A percentile compares a stretch with the other conserved stretches of the same genome.
phyloP scores from a whole-genome alignment of 176 grass and related monocot genomes.

The Saccharum officinarum region DNA sequence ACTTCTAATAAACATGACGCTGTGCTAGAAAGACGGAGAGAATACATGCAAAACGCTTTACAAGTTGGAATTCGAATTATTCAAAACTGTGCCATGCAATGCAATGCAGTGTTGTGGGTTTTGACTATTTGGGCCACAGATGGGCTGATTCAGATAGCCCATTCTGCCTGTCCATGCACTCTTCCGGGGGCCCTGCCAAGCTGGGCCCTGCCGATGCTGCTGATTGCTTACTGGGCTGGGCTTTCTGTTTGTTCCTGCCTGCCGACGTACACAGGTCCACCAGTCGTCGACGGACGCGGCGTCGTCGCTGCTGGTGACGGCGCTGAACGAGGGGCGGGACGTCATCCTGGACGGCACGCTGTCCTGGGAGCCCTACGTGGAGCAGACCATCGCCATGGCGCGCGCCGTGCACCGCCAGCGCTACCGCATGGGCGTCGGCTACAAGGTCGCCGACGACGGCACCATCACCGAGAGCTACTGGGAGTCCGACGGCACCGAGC shows the following conservation, averaged over 20 bases:
- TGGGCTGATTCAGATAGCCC: neutral
- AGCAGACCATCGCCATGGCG: constrained; percentile 87
- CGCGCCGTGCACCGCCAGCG: constrained; percentile 71
- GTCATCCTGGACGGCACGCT: constrained; percentile 97
- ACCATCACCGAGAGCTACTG: constrained; percentile 73
- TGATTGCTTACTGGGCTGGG: neutral
- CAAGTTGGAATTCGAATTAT: too few relatives aligned
- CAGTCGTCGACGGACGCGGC: constrained; percentile 88
- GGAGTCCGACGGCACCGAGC: constrained; percentile 41
- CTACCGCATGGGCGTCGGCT: constrained; percentile 90
- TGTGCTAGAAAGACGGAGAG: too few relatives aligned
- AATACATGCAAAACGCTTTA: too few relatives aligned
- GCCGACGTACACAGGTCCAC: constrained; percentile 56
- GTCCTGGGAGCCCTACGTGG: constrained; percentile 90
- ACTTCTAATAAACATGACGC: too few relatives aligned
- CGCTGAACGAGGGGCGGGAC: constrained; percentile 89
- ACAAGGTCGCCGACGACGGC: constrained; percentile 71
- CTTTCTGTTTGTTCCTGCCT: neutral
- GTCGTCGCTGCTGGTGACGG: constrained; percentile 88
- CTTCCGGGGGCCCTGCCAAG: too few relatives aligned
- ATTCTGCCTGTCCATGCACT: neutral
- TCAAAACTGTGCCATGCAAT: too few relatives aligned
- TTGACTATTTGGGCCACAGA: too few relatives aligned
- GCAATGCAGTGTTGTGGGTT: too few relatives aligned
- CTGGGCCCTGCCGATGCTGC: neutral